A percentile compares a stretch with the other conserved stretches of the same genome.
These are phyloP conservation scores for Lactarius akahatsu DNA, from an alignment of 768 basidiomycete genomes.

Conservation along the genomic window DNA sequence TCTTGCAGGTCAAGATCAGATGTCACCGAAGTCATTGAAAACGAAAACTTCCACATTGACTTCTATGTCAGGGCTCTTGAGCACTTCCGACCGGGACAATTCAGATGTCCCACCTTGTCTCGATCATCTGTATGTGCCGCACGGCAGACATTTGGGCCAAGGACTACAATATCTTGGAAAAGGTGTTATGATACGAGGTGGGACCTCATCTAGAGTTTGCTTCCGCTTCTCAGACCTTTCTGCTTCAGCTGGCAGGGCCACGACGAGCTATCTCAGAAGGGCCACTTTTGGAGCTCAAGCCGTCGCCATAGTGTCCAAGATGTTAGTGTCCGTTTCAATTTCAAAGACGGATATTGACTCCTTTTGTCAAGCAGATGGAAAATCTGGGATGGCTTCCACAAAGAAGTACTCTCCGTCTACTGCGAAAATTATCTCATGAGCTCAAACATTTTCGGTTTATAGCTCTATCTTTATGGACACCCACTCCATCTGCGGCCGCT, in stretches of 20 bases:
- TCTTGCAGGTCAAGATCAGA: conserved; percentile 1
- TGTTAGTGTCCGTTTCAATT: conserved; percentile 7
- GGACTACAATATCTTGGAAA: conserved; percentile 22
- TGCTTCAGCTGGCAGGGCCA: conserved; percentile 23
- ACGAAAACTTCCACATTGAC: background rate
- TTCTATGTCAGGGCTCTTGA: background rate
- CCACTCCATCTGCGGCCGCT: conserved; percentile 47
- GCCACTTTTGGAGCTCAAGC: conserved; percentile 21
- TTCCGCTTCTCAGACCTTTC: background rate
- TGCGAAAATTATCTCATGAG: background rate
- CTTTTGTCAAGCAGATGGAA: conserved; percentile 19
- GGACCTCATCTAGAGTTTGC: background rate
- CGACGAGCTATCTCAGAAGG: conserved; percentile 23
- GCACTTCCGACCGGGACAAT: background rate
- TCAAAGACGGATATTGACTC: background rate
- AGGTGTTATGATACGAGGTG: conserved; percentile 25
- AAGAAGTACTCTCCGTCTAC: conserved; percentile 14
- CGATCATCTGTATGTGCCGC: conserved; percentile 18
- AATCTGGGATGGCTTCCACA: conserved; percentile 26
- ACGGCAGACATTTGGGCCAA: conserved; percentile 11
- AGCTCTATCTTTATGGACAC: conserved; percentile 55
- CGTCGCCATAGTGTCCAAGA: conserved; percentile 17
- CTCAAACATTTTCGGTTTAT: conserved; percentile 19
- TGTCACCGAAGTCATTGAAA: conserved; percentile 1
- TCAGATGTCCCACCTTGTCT: conserved; percentile 14